Conservation (phyloP, 1,139 yeast genomes). For the Geotrichum klebahnii region DNA sequence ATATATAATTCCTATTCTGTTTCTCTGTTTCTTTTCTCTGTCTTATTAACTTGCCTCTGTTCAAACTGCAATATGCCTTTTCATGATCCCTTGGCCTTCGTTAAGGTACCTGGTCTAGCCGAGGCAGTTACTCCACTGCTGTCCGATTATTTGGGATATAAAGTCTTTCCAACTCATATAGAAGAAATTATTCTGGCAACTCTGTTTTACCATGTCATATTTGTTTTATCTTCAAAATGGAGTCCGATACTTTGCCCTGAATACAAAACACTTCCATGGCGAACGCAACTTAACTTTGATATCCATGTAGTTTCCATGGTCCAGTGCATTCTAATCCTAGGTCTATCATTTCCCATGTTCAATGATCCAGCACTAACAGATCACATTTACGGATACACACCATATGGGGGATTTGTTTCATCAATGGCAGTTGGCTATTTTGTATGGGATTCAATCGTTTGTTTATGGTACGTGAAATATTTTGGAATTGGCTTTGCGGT, state of each 20-base stretch:
- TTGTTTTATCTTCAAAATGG: conserved; percentile 44
- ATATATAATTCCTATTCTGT: neutral
- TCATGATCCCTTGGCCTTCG: conserved; percentile 19
- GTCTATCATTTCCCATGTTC: conserved; percentile 56
- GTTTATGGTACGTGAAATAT: conserved; percentile 52
- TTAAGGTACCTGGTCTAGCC: conserved; percentile 18
- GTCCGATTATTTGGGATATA: conserved; percentile 26
- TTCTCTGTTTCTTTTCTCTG: neutral
- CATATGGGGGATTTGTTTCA: conserved; percentile 67
- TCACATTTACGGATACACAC: conserved; percentile 56
- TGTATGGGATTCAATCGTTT: conserved; percentile 77
- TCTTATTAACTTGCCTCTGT: neutral
- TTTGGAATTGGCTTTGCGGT: conserved; percentile 81
- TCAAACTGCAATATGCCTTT: conserved; percentile 9
- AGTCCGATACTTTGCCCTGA: conserved; percentile 44
- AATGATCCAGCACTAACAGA: conserved; percentile 52
- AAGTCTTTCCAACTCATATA: conserved; percentile 42
- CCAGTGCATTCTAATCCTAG: conserved; percentile 61
- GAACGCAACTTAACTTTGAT: conserved; percentile 66
- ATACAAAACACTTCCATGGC: conserved; percentile 44
- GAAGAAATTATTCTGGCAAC: conserved; percentile 52
- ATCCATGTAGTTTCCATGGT: conserved; percentile 85
- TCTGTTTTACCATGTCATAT: conserved; percentile 46
- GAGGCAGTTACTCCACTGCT: conserved; percentile 17
- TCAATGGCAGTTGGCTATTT: conserved; percentile 81